phyloP scores from a whole-genome alignment of 139 green algal species.

The Spirogloea muscicola region DNA sequence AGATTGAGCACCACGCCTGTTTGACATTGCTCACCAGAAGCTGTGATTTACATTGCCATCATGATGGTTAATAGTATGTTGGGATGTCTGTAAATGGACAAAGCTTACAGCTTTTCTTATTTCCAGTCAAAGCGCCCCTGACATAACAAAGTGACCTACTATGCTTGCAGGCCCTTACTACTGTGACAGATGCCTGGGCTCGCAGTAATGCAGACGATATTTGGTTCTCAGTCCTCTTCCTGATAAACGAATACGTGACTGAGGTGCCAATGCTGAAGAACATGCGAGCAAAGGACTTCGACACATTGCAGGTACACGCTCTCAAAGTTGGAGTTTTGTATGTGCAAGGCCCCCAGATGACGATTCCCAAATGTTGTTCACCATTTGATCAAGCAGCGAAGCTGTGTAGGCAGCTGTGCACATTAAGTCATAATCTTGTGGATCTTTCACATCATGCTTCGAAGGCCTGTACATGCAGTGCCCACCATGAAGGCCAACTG shows the following conservation, averaged over 20 bases:
- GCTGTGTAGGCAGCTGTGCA: no score
- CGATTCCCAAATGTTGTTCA: no score
- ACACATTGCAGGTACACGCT: no score
- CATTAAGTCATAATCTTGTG: no score
- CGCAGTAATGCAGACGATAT: conserved; percentile 34
- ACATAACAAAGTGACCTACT: no score
- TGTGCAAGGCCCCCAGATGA: no score
- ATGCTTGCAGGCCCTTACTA: conserved; percentile 2
- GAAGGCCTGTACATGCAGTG: no score
- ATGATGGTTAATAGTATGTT: neutral
- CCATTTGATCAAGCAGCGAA: no score
- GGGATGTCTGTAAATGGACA: neutral
- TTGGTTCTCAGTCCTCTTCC: conserved; percentile 21
- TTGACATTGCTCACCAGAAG: neutral
- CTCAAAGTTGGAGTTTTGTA: no score
- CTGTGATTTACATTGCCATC: neutral
- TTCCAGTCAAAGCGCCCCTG: neutral
- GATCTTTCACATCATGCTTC: no score
- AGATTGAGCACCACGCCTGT: neutral
- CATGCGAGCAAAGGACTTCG: conserved; percentile 25
- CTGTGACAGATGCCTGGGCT: conserved; percentile 14
- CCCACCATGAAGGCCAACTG: no score
- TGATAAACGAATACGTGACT: conserved; percentile 36
- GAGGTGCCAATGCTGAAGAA: conserved; percentile 22
- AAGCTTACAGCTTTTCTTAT: neutral